Evolutionary conservation across 108 stramenopile genomes (phyloP).

Genomic region (Nitzschia sp.): DNA sequence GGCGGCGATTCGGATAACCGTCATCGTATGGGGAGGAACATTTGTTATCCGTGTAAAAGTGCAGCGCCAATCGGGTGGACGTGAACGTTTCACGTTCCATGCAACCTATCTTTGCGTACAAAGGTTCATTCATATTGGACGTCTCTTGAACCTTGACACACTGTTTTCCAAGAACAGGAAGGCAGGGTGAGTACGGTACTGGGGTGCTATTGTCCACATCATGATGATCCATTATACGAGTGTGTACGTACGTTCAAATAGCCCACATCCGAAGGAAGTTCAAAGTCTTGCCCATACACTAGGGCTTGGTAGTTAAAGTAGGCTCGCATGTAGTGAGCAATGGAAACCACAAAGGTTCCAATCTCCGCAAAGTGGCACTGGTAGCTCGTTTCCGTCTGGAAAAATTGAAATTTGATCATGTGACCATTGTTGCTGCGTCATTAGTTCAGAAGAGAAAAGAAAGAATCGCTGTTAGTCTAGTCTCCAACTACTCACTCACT

Average conservation of each 20-base stretch:
- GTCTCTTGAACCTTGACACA: constrained; percentile 70
- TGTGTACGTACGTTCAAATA: constrained; percentile 72
- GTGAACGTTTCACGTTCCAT: constrained; percentile 81
- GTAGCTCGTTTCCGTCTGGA: constrained; percentile 58
- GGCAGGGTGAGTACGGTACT: too few species aligned
- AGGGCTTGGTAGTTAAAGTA: constrained; percentile 88
- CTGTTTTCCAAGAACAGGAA: constrained; percentile 33
- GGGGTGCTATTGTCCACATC: too few species aligned
- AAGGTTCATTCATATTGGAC: constrained; percentile 31
- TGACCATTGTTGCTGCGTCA: constrained; percentile 79
- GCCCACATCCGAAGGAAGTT: constrained; percentile 74
- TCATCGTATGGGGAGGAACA: constrained; percentile 69
- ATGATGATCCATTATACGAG: too few species aligned
- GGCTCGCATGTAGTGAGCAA: constrained; percentile 90
- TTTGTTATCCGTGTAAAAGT: constrained; percentile 74
- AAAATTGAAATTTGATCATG: constrained; percentile 89
- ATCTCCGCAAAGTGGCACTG: constrained; percentile 79
- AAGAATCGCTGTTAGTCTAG: background rate
- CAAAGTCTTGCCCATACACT: constrained; percentile 64
- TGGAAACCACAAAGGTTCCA: constrained; percentile 84
- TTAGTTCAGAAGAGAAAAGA: too few species aligned
- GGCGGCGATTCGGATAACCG: constrained; percentile 37
- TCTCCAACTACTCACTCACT: background rate
- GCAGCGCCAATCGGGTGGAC: constrained; percentile 77
- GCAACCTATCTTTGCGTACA: constrained; percentile 90